phyloP scores from a whole-genome alignment of 139 green algal species.

The Monoraphidium neglectum region DNA sequence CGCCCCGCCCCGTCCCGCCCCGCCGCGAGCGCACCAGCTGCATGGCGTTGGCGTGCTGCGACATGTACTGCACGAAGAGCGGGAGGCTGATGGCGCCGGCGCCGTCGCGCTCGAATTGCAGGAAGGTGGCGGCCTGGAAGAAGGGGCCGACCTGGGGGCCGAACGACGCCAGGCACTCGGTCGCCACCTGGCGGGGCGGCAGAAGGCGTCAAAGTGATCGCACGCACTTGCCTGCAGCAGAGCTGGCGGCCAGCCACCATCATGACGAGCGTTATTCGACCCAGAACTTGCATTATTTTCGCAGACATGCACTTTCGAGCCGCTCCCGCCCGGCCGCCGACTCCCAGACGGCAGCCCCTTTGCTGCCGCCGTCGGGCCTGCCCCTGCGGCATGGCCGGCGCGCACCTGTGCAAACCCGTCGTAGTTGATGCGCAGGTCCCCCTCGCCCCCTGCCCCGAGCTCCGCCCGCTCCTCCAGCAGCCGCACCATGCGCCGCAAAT shows the following conservation, averaged over 20 bases:
- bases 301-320: no score
- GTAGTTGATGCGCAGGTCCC: slow-evolving; percentile 64
- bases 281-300: no score
- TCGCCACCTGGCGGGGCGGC: slow-evolving; percentile 42
- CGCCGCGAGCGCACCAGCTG: slow-evolving; percentile 46
- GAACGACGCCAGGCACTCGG: slow-evolving; percentile 44
- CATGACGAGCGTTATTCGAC: no score
- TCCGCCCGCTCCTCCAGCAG: neutral
- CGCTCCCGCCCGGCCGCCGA: no score
- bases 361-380: no score
- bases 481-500: neutral
- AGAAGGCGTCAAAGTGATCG: neutral
- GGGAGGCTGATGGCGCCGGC: slow-evolving; percentile 56
- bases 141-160: slow-evolving; percentile 42
- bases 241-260: no score
- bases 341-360: no score
- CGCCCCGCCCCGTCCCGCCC: no score
- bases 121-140: slow-evolving; percentile 67
- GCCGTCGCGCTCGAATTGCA: slow-evolving; percentile 53
- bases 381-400: neutral
- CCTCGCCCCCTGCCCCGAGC: slow-evolving; percentile 11
- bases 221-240: neutral
- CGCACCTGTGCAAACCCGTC: slow-evolving; percentile 64
- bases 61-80: slow-evolving; percentile 60
- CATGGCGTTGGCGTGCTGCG: slow-evolving; percentile 43